These are phyloP conservation scores for Umbelopsis sp. DNA, from an alignment of 192 early-diverging fungal species.

Conservation along the genomic window DNA sequence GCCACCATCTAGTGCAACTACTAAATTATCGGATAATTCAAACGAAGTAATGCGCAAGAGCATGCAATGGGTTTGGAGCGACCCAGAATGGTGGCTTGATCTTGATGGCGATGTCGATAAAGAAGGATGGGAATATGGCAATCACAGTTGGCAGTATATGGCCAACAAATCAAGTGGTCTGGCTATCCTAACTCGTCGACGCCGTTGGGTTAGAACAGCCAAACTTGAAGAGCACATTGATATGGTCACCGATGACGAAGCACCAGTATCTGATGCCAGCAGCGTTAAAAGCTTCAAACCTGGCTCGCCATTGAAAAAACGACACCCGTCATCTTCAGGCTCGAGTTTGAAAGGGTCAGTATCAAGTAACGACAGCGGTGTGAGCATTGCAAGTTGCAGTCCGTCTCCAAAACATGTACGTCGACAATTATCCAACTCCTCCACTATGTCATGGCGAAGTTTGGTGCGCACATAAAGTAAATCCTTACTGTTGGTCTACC, in stretches of 20 bases:
- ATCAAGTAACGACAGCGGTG: constrained; percentile 9
- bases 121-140: constrained; percentile 55
- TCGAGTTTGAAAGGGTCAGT: constrained; percentile 11
- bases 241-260: constrained; percentile 31
- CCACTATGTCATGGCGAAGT: not conserved
- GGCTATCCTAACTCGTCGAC: constrained; percentile 45
- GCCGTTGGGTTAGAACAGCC: constrained; percentile 50
- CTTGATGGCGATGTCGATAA: constrained; percentile 40
- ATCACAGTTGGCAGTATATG: constrained; percentile 50
- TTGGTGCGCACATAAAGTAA: not conserved
- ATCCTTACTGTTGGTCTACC: not conserved
- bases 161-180: constrained; percentile 37
- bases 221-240: constrained; percentile 46
- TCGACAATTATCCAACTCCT: constrained; percentile 3
- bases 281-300: not conserved
- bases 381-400: not conserved
- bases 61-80: constrained; percentile 51
- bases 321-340: not conserved
- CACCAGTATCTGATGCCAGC: constrained; percentile 24
- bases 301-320: too few relatives aligned
- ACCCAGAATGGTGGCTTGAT: constrained; percentile 49
- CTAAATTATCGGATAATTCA: constrained; percentile 38
- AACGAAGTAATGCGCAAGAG: constrained; percentile 50
- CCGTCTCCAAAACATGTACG: constrained; percentile 8
- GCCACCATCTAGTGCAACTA: constrained; percentile 35